Evolutionary conservation across 495 filamentous ascomycete genomes (phyloP).

Genomic region (Penicillium nucicola): DNA sequence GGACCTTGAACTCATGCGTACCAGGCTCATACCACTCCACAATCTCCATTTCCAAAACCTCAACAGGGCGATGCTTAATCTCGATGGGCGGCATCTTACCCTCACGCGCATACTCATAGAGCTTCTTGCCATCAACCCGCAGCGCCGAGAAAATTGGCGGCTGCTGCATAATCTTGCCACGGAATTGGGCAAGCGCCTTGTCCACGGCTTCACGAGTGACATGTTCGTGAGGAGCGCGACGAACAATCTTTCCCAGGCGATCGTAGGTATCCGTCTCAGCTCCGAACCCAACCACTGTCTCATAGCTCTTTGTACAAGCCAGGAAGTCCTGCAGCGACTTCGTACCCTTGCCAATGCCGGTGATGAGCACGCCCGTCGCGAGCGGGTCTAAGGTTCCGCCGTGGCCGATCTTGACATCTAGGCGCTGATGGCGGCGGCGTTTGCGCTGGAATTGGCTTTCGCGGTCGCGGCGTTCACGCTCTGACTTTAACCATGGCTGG

Average conservation of each 20-base stretch:
- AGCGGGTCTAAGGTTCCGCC: slow-evolving; percentile 94
- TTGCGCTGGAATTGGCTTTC: slow-evolving; percentile 55
- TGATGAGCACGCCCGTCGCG: slow-evolving; percentile 86
- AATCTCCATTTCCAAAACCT: slow-evolving; percentile 71
- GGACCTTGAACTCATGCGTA: slow-evolving; percentile 68
- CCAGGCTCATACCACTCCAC: slow-evolving; percentile 86
- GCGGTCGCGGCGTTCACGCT: slow-evolving; percentile 45
- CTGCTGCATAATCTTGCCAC: slow-evolving; percentile 84
- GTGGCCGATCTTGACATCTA: slow-evolving; percentile 91
- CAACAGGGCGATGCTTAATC: slow-evolving; percentile 75
- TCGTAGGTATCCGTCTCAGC: slow-evolving; percentile 94
- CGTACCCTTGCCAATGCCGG: slow-evolving; percentile 84
- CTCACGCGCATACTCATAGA: slow-evolving; percentile 94
- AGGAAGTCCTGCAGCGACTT: slow-evolving; percentile 76
- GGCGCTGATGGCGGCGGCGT: slow-evolving; percentile 49
- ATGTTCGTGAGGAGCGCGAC: slow-evolving; percentile 67
- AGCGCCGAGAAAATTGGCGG: slow-evolving; percentile 93
- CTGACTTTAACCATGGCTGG: slow-evolving; percentile 64
- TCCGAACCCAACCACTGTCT: slow-evolving; percentile 84
- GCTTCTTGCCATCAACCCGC: slow-evolving; percentile 81
- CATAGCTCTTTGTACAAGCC: slow-evolving; percentile 87
- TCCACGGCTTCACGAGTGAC: slow-evolving; percentile 76
- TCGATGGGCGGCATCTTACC: slow-evolving; percentile 80
- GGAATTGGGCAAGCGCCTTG: slow-evolving; percentile 68
- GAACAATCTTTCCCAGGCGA: slow-evolving; percentile 73